phyloP scores from a whole-genome alignment of 768 basidiomycete genomes.

The Phylloporus scabripes region DNA sequence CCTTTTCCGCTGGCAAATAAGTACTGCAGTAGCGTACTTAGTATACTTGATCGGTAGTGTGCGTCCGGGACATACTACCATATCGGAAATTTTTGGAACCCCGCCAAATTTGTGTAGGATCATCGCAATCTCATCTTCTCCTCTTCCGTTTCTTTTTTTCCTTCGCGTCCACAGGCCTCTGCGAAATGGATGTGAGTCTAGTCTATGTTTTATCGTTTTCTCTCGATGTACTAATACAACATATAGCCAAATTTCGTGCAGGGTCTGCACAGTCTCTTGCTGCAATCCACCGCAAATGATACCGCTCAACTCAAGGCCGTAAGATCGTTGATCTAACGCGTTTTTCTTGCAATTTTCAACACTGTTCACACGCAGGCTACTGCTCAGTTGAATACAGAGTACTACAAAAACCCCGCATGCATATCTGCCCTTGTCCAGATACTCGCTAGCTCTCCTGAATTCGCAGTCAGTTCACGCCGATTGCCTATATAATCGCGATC shows the following conservation, averaged over 20 bases:
- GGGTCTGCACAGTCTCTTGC: conserved; percentile 76
- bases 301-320: conserved; percentile 87
- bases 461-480: conserved; percentile 53
- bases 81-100: conserved; percentile 38
- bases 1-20: too few relatives aligned
- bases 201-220: background rate
- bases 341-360: conserved; percentile 14
- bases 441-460: conserved; percentile 78
- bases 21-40: too few relatives aligned
- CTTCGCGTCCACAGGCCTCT: conserved; percentile 7
- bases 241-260: conserved; percentile 67
- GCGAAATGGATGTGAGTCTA: conserved; percentile 29
- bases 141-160: conserved; percentile 24
- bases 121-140: conserved; percentile 26
- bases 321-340: conserved; percentile 35
- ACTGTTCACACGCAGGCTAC: conserved; percentile 60
- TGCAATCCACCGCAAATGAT: conserved; percentile 78
- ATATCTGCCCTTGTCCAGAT: conserved; percentile 89
- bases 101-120: conserved; percentile 50
- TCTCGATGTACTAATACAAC: conserved; percentile 4
- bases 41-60: too few relatives aligned
- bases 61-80: too few relatives aligned
- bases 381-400: conserved; percentile 83
- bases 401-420: conserved; percentile 86
- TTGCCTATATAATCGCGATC: conserved; percentile 6